Evolutionary conservation across 805 yeast species (phyloP).

Genomic region (Debaryomyces tyrocola): DNA sequence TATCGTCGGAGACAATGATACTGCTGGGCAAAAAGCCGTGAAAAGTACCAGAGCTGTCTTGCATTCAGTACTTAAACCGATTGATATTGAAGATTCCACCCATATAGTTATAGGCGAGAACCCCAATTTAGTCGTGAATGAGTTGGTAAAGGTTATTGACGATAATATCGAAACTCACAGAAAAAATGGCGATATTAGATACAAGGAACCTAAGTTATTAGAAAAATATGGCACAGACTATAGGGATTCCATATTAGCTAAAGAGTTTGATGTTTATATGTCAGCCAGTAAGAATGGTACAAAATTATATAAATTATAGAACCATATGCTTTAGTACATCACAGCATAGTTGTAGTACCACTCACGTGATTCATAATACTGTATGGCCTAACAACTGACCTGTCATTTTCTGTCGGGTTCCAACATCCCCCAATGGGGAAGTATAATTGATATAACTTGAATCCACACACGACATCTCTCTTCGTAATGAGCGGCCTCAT

Average conservation of each 20-base stretch:
- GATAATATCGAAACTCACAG: not conserved
- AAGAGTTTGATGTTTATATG: not conserved
- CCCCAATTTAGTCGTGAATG: conserved; percentile 3
- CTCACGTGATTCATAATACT: no score
- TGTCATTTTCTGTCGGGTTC: no score
- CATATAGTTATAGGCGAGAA: conserved; percentile 4
- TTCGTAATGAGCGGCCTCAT: no score
- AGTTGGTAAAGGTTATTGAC: not conserved
- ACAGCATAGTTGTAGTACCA: no score
- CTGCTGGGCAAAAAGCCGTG: not conserved
- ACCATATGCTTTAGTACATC: no score
- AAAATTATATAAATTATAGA: not conserved
- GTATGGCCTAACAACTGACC: no score
- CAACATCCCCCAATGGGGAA: no score
- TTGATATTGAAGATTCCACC: conserved; percentile 1
- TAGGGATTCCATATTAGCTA: not conserved
- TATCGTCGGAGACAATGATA: conserved; percentile 3
- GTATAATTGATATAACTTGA: no score
- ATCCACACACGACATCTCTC: no score
- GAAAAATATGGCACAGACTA: conserved; percentile 1
- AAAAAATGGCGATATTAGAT: not conserved
- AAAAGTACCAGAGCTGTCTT: not conserved
- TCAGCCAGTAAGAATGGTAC: not conserved
- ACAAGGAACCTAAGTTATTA: not conserved
- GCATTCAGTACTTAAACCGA: not conserved